phyloP scores from a whole-genome alignment of 2,329 filamentous ascomycete species.

The Ophiostoma pallidulum region DNA sequence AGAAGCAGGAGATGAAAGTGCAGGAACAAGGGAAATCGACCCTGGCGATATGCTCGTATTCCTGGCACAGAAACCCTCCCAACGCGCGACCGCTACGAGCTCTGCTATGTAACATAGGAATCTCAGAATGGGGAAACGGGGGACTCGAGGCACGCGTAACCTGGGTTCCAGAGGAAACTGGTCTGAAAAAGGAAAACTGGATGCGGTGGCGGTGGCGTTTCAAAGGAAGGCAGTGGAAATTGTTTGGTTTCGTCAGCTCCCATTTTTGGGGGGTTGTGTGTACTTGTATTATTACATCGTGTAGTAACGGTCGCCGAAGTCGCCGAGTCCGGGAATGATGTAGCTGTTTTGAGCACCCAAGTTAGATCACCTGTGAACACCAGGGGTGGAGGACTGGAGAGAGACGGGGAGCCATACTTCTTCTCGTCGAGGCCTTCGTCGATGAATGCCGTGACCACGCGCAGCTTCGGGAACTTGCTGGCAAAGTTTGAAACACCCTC shows the following conservation, averaged over 20 bases:
- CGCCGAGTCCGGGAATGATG: conserved; percentile 85
- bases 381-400: not conserved
- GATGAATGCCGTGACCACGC: conserved; percentile 92
- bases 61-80: too few species aligned
- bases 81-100: too few species aligned
- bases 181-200: not conserved
- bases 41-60: too few species aligned
- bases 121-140: too few species aligned
- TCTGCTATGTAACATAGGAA: too few species aligned
- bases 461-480: conserved; percentile 75
- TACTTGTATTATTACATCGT: conserved; percentile 52
- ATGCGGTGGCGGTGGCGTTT: not conserved
- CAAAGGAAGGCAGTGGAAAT: not conserved
- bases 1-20: not conserved
- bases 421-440: conserved; percentile 92
- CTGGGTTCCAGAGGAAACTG: too few species aligned
- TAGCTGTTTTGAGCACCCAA: conserved; percentile 59
- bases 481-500: conserved; percentile 86
- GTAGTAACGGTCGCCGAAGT: conserved; percentile 94
- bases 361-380: conserved; percentile 22
- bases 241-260: not conserved
- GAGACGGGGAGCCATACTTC: conserved; percentile 49
- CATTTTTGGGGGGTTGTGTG: not conserved
- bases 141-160: too few species aligned
- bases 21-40: not conserved